phyloP scores from a whole-genome alignment of 1,139 yeast genomes.

The Sugiyamaella grinbergsii region DNA sequence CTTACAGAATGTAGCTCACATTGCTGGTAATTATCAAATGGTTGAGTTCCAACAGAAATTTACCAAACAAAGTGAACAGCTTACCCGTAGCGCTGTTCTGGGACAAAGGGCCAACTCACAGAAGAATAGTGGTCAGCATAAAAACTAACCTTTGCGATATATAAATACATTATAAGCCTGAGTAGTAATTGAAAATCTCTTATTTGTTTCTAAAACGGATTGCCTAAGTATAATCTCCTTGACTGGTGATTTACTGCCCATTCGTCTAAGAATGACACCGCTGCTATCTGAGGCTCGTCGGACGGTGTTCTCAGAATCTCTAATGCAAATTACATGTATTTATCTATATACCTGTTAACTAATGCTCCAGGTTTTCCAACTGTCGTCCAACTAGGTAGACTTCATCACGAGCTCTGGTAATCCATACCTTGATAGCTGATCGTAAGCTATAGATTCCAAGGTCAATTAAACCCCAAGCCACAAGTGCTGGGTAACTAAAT shows the following conservation, averaged over 20 bases:
- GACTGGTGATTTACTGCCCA: too few relatives aligned
- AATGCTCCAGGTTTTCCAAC: slow-evolving; percentile 38
- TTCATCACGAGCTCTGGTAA: slow-evolving; percentile 37
- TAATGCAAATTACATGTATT: slow-evolving; percentile 12
- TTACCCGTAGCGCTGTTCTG: slow-evolving; percentile 8
- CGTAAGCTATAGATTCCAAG: slow-evolving; percentile 22
- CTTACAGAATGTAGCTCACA: slow-evolving; percentile 17
- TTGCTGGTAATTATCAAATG: slow-evolving; percentile 22
- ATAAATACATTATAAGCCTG: too few relatives aligned
- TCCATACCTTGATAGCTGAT: slow-evolving; percentile 17
- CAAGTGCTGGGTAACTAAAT: slow-evolving; percentile 19
- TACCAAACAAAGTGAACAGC: slow-evolving; percentile 17
- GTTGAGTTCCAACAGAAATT: slow-evolving; percentile 20
- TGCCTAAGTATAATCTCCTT: too few relatives aligned
- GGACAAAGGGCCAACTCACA: slow-evolving; percentile 7
- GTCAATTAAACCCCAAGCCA: slow-evolving; percentile 21
- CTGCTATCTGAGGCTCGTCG: background rate
- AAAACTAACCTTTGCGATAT: background rate
- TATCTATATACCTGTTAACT: background rate
- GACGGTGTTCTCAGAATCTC: background rate
- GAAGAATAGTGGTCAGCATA: too few relatives aligned
- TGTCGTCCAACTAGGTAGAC: slow-evolving; percentile 42
- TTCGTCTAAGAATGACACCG: background rate
- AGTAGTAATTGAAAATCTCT: too few relatives aligned
- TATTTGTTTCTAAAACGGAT: too few relatives aligned